Evolutionary conservation across 148 eudicot species (phyloP).

Genomic region (Bassia scoparia): DNA sequence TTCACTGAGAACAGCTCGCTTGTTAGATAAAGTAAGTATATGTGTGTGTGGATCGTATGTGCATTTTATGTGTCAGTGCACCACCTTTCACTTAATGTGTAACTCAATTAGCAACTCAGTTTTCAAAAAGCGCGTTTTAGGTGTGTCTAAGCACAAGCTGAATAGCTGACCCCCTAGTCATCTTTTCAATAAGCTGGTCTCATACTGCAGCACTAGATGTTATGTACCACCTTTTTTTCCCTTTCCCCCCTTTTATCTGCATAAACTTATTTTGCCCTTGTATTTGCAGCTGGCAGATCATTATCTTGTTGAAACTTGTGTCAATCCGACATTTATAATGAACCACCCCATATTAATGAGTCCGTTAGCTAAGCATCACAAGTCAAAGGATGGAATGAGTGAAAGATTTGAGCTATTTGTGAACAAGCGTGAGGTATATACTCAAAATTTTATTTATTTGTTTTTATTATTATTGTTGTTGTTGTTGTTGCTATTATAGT

Average conservation of each 20-base stretch:
- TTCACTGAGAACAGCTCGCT: slow-evolving; percentile 74
- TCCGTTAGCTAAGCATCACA: not conserved
- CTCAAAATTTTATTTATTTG: not conserved
- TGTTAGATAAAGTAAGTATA: slow-evolving; percentile 50
- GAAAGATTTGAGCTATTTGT: not conserved
- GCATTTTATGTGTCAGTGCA: no score
- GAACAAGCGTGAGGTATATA: not conserved
- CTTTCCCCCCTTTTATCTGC: not conserved
- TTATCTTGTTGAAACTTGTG: slow-evolving; percentile 57
- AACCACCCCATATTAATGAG: not conserved
- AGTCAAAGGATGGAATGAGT: not conserved
- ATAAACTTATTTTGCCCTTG: not conserved
- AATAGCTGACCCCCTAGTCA: no score
- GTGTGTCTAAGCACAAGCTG: no score
- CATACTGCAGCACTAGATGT: no score
- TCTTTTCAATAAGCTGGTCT: no score
- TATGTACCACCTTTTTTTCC: no score
- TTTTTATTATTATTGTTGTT: no score
- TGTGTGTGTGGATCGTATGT: no score
- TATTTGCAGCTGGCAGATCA: slow-evolving; percentile 77
- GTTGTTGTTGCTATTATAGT: no score
- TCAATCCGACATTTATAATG: not conserved
- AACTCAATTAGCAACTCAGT: no score
- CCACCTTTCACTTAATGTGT: no score
- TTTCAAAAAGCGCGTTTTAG: no score